These are phyloP conservation scores for Trebouxia sp. DNA, from an alignment of 139 green algal species.

Conservation along the genomic window DNA sequence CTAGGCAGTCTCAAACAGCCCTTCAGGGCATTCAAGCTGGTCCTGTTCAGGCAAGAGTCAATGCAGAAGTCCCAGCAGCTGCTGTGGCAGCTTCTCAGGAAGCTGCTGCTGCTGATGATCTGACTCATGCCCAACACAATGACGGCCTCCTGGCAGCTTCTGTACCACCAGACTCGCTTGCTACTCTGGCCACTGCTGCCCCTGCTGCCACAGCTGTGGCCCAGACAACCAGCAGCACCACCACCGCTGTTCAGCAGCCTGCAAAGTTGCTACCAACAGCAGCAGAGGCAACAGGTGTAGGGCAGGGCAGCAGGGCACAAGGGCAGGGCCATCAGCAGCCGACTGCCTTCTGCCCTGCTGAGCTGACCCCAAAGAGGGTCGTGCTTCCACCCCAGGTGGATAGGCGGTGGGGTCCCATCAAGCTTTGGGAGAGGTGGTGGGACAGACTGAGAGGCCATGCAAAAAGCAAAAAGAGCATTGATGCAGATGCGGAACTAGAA, in stretches of 20 bases:
- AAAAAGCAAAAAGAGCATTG: background rate
- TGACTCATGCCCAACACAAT: background rate
- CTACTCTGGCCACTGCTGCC: background rate
- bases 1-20: background rate
- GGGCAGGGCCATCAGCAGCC: background rate
- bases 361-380: background rate
- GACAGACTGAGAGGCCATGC: background rate
- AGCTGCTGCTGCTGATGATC: background rate
- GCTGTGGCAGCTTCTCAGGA: background rate
- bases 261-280: no score
- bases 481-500: slow-evolving; percentile 8
- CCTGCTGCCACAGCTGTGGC: slow-evolving; percentile 3
- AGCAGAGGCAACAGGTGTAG: no score
- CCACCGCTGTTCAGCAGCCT: no score
- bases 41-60: background rate
- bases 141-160: slow-evolving; percentile 2
- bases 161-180: background rate
- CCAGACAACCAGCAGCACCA: background rate
- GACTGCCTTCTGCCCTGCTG: background rate
- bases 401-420: background rate
- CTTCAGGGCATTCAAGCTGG: background rate
- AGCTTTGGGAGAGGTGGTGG: background rate
- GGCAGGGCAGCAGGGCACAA: no score
- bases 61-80: slow-evolving; percentile 12
- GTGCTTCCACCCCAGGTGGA: background rate